Percentiles rank a stretch among this genome's conserved stretches.
Conservation (phyloP, 129 eudicot genomes). For the Arctium lappa region DNA sequence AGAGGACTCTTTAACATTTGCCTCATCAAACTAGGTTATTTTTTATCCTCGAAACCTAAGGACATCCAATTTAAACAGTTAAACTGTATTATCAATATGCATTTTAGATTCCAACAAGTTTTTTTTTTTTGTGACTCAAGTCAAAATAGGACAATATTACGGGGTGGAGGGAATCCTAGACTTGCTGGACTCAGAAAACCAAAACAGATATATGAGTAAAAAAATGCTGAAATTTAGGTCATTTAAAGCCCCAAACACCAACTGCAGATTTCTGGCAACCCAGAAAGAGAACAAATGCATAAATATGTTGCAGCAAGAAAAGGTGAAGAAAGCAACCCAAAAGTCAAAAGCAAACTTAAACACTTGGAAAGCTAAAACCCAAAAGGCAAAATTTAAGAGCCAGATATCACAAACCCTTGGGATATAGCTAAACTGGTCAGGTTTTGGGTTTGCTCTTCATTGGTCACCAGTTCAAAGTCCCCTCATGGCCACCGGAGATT, state of each 20-base stretch:
- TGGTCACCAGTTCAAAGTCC: background rate
- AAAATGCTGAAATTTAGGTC: background rate
- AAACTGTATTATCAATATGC: background rate
- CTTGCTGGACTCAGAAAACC: background rate
- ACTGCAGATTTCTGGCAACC: background rate
- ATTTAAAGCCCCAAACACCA: background rate
- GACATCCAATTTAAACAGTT: background rate
- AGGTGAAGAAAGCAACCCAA: background rate
- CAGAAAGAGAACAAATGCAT: slow-evolving; percentile 4
- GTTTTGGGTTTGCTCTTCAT: background rate
- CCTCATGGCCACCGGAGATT: background rate
- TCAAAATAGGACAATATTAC: background rate
- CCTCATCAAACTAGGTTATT: background rate
- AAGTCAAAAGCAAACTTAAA: background rate
- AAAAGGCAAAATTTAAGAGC: background rate
- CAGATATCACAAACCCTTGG: background rate
- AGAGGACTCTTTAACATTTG: background rate
- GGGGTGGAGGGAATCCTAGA: background rate
- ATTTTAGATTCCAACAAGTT: background rate
- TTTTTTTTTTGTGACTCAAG: background rate
- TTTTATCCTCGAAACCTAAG: background rate
- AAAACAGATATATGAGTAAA: background rate
- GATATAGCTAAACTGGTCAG: no score
- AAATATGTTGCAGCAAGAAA: background rate
- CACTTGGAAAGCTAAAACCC: background rate